Conservation (phyloP, 148 eudicot species). For the Camellia granthamiana region DNA sequence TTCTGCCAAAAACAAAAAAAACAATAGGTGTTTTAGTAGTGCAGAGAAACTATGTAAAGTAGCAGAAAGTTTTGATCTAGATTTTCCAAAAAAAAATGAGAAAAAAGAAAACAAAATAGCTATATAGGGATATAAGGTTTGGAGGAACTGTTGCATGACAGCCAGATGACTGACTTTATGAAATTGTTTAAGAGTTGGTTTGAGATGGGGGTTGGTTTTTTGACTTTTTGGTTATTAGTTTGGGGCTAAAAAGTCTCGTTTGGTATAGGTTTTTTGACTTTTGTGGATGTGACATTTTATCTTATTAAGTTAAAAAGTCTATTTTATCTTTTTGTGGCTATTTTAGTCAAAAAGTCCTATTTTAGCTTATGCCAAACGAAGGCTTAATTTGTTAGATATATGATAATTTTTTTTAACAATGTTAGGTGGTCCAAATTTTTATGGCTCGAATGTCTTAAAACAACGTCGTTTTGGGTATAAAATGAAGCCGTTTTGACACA, state of each 20-base stretch:
- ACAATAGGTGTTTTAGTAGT: not conserved
- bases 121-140: not conserved
- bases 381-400: too few species aligned
- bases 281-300: not conserved
- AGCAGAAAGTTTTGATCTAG: not conserved
- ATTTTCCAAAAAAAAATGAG: not conserved
- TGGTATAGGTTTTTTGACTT: too few species aligned
- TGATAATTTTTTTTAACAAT: too few species aligned
- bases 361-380: too few species aligned
- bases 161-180: not conserved
- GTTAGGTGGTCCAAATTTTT: too few species aligned
- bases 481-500: too few species aligned
- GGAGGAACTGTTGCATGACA: not conserved
- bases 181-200: too few species aligned
- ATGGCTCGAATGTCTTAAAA: too few species aligned
- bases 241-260: too few species aligned
- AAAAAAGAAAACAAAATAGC: not conserved
- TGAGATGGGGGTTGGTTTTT: too few species aligned
- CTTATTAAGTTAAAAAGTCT: not conserved
- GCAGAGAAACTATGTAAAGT: constrained; percentile 14
- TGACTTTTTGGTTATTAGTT: too few species aligned
- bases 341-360: not conserved
- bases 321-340: not conserved
- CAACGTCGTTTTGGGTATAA: too few species aligned
- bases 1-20: not conserved